Percentiles rank a stretch among this genome's conserved stretches.
phyloP scores from a whole-genome alignment of 805 yeast genomes.

The Candida ficus region DNA sequence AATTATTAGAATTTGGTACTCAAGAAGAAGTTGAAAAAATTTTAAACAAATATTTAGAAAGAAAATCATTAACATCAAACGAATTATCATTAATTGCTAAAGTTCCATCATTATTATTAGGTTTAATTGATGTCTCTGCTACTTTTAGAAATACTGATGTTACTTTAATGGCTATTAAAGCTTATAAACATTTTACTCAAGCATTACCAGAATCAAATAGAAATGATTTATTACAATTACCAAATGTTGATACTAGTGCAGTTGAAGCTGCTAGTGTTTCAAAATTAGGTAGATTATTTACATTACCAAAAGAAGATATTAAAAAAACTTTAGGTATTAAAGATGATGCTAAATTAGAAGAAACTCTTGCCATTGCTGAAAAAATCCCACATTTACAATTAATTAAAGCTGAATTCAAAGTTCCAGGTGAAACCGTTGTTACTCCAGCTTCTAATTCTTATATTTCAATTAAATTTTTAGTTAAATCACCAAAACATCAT shows the following conservation, averaged over 20 bases:
- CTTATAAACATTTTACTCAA: slow-evolving; percentile 68
- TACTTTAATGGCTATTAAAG: slow-evolving; percentile 52
- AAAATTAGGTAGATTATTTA: slow-evolving; percentile 66
- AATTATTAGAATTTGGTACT: slow-evolving; percentile 44
- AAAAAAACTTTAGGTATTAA: slow-evolving; percentile 51
- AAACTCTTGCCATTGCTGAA: slow-evolving; percentile 51
- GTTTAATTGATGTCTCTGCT: slow-evolving; percentile 76
- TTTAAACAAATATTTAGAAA: slow-evolving; percentile 52
- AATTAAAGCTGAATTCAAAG: slow-evolving; percentile 66
- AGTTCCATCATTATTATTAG: slow-evolving; percentile 61
- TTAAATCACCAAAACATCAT: slow-evolving; percentile 68
- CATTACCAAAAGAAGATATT: slow-evolving; percentile 51
- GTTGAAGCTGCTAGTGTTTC: slow-evolving; percentile 40
- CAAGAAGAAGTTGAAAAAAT: slow-evolving; percentile 45
- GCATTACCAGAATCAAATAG: slow-evolving; percentile 56
- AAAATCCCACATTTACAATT: slow-evolving; percentile 66
- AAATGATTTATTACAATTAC: slow-evolving; percentile 76
- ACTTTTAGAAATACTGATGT: slow-evolving; percentile 71
- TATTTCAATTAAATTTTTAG: slow-evolving; percentile 66
- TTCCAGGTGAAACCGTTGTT: slow-evolving; percentile 77
- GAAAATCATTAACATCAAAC: slow-evolving; percentile 33
- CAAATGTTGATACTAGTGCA: slow-evolving; percentile 52
- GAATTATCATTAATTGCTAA: slow-evolving; percentile 56
- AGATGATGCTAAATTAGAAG: slow-evolving; percentile 36
- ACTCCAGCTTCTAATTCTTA: slow-evolving; percentile 73